Base-by-base conservation (phyloP, 2,329 filamentous ascomycete genomes). In the Sphaerulina vaccinii region DNA sequence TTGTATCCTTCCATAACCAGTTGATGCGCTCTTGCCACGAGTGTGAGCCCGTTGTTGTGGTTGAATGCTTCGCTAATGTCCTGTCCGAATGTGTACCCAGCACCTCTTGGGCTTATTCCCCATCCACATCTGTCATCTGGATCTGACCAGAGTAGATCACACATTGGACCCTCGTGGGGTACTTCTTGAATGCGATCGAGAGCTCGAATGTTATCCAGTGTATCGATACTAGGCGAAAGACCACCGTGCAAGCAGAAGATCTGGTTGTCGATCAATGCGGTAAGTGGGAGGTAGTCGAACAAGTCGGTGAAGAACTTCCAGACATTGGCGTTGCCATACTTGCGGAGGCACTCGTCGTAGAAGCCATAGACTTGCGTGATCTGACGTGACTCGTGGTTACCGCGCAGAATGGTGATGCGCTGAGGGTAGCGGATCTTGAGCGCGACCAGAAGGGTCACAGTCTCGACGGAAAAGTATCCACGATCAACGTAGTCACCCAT, bases 1-100 rank as follows among this genome's bases (percentile, higher is more conserved):
- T 97, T 99, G 75, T 97, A 99, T 42, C 93, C 93, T 73, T 99
- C 93, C 92, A 97, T 99, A 55, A 99, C 93, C 71, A 99, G 78
- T 77, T 99, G 93, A 79, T 99, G 93, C 50, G 93, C 93, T 73
- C 93, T 83, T 55, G 93, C 93, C 68, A 99, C 95, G 57, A 97
- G 79, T 49, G 92, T 97, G 73, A 99, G 77, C 51, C 91, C 92
- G 68, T 99, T 99, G 80, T 97, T 97, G 71, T 97, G 92, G 74
- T 97, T 97, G 78, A 99, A 99, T 1, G 92, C 92, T 76, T 99
- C 92, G 29, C 90, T 96, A 66, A 97, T 97, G 70, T 97, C 92
- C 75, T 96, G 91, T 54, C 83, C 83, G 63, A 86, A 86, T 1
- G 84, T 71, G 80, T 82, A 85, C 56, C 84, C 85, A 47, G 83